A percentile compares a stretch with the other conserved stretches of the same genome.
Evolutionary conservation across 1,284 basidiomycete species (phyloP).

Genomic region (Chalciporus piperatoides): DNA sequence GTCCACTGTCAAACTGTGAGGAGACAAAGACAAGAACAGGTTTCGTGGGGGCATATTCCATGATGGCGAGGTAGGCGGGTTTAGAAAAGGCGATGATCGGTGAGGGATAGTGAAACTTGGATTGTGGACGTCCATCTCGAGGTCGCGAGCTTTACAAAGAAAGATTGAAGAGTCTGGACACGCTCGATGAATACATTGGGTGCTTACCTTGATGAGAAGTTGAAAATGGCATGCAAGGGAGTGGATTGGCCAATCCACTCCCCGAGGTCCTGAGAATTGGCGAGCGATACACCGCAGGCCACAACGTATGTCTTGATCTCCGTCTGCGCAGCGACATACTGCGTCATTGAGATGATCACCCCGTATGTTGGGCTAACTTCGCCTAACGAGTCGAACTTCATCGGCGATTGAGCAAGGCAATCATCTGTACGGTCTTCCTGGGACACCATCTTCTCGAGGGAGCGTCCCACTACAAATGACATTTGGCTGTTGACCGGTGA

Average conservation of each 20-base stretch:
- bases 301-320: conserved; percentile 89
- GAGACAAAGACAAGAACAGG: conserved; percentile 94
- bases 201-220: conserved; percentile 85
- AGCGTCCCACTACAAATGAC: conserved; percentile 80
- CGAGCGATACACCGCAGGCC: conserved; percentile 90
- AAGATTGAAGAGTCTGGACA: conserved; percentile 8
- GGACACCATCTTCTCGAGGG: conserved; percentile 96
- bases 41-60: conserved; percentile 83
- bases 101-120: conserved; percentile 96
- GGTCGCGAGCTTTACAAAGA: conserved; percentile 68
- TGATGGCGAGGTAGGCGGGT: conserved; percentile 91
- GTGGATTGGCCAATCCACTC: conserved; percentile 99
- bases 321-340: conserved; percentile 95
- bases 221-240: conserved; percentile 91
- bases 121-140: conserved; percentile 97
- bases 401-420: conserved; percentile 95
- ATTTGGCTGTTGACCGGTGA: conserved; percentile 12
- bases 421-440: conserved; percentile 93
- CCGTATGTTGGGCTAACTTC: conserved; percentile 96
- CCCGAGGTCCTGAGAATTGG: conserved; percentile 94
- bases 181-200: background rate
- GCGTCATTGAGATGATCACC: conserved; percentile 89
- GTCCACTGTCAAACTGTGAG: conserved; percentile 87
- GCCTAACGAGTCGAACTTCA: conserved; percentile 87
- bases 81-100: conserved; percentile 99